phyloP scores from a whole-genome alignment of 1,139 yeast genomes.

The Saccharomycopsis crataegensis region DNA sequence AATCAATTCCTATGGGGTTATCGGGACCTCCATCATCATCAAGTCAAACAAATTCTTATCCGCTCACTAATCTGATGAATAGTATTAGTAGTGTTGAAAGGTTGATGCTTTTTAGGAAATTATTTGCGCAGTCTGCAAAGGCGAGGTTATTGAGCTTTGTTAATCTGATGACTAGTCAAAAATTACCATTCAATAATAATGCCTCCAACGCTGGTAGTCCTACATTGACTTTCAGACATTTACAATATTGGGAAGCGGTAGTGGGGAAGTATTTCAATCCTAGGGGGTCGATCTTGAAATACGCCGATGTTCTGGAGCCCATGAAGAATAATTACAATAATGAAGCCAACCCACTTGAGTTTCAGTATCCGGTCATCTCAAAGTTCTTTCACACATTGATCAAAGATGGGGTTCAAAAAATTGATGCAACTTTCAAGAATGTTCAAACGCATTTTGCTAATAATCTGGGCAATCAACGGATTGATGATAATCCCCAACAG shows the following conservation, averaged over 20 bases:
- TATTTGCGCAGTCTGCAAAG: slow-evolving; percentile 13
- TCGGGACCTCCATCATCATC: background rate
- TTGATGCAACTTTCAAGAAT: slow-evolving; percentile 8
- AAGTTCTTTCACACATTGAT: slow-evolving; percentile 12
- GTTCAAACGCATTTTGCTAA: slow-evolving; percentile 3
- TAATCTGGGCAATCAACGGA: background rate
- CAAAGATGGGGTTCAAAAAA: slow-evolving; percentile 9
- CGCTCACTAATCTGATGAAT: background rate
- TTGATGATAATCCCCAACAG: background rate
- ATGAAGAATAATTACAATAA: background rate
- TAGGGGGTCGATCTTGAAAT: background rate
- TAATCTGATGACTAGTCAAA: slow-evolving; percentile 9
- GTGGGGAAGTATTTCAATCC: slow-evolving; percentile 13
- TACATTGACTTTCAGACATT: background rate
- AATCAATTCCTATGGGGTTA: background rate
- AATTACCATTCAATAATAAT: background rate
- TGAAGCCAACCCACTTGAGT: slow-evolving; percentile 1
- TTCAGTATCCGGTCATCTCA: slow-evolving; percentile 12
- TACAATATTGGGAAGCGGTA: slow-evolving; percentile 15
- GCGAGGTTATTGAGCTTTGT: slow-evolving; percentile 10
- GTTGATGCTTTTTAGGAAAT: slow-evolving; percentile 6
- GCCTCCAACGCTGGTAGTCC: background rate
- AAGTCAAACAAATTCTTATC: background rate
- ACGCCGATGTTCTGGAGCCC: background rate
- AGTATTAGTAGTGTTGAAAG: background rate